Conservation (phyloP, 495 filamentous ascomycete species). For the Polyplosphaeria fusca region DNA sequence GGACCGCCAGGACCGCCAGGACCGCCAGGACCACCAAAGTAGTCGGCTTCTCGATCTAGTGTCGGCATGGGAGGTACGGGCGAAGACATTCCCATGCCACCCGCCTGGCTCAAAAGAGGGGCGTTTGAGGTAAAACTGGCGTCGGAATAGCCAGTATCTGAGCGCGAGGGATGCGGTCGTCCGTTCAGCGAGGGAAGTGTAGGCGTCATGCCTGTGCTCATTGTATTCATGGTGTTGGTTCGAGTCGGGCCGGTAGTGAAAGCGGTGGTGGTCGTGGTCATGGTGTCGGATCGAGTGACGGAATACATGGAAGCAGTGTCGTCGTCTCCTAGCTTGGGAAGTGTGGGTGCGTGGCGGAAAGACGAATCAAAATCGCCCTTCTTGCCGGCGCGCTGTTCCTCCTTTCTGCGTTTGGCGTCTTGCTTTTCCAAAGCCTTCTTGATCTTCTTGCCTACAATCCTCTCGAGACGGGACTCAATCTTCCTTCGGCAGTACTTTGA, state of each 20-base stretch:
- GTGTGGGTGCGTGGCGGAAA: conserved; percentile 58
- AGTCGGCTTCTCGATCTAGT: conserved; percentile 24
- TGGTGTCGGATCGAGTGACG: conserved; percentile 12
- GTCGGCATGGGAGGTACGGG: conserved; percentile 33
- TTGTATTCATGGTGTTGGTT: conserved; percentile 30
- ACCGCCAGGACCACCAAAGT: conserved; percentile 7
- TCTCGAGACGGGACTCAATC: conserved; percentile 73
- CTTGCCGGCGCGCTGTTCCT: conserved; percentile 53
- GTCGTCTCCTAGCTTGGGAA: conserved; percentile 55
- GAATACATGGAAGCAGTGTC: conserved; percentile 28
- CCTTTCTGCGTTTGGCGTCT: conserved; percentile 56
- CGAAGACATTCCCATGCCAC: conserved; percentile 50
- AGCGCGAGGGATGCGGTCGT: conserved; percentile 40
- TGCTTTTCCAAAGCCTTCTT: conserved; percentile 82
- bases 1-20: neutral
- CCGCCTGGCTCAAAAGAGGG: conserved; percentile 57
- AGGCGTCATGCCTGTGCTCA: conserved; percentile 32
- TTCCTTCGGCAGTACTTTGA: conserved; percentile 84
- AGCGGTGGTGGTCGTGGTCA: conserved; percentile 50
- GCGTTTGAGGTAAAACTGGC: conserved; percentile 55
- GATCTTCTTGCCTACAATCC: conserved; percentile 77
- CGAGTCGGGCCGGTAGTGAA: conserved; percentile 58
- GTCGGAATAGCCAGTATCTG: conserved; percentile 45
- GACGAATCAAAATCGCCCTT: conserved; percentile 51
- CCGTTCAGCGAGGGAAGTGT: conserved; percentile 45